Conservation (phyloP, 2,329 filamentous ascomycete genomes). For the Exophiala calicioides region DNA sequence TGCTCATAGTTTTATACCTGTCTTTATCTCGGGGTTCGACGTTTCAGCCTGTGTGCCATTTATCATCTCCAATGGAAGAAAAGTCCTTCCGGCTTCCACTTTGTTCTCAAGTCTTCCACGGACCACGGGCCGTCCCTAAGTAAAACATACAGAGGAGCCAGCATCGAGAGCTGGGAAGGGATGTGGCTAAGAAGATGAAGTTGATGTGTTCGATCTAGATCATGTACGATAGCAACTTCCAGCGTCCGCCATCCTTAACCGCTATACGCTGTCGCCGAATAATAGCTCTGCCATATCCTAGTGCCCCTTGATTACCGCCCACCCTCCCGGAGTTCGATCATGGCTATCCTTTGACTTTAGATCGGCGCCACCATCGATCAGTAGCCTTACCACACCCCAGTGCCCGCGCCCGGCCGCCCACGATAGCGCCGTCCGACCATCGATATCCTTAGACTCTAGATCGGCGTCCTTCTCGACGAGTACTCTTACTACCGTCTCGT, state of each 20-base stretch:
- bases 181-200: neutral
- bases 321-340: neutral
- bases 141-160: neutral
- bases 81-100: neutral
- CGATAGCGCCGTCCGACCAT: constrained; percentile 4
- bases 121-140: too few relatives aligned
- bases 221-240: too few relatives aligned
- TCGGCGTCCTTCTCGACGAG: constrained; percentile 3
- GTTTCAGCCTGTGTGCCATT: neutral
- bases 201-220: too few relatives aligned
- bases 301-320: neutral
- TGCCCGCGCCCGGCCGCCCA: constrained; percentile 5
- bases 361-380: constrained; percentile 4
- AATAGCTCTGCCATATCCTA: neutral
- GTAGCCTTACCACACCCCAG: constrained; percentile 15
- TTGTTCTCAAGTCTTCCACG: neutral
- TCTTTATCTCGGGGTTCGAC: neutral
- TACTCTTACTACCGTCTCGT: constrained; percentile 13
- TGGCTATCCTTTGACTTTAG: neutral
- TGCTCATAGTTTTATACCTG: neutral
- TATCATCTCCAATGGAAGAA: neutral
- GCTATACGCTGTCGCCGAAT: too few relatives aligned
- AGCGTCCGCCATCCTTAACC: too few relatives aligned
- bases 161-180: neutral
- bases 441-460: constrained; percentile 1